These are phyloP conservation scores for Mycena citricolor DNA, from an alignment of 1,284 basidiomycete species.

Conservation along the genomic window DNA sequence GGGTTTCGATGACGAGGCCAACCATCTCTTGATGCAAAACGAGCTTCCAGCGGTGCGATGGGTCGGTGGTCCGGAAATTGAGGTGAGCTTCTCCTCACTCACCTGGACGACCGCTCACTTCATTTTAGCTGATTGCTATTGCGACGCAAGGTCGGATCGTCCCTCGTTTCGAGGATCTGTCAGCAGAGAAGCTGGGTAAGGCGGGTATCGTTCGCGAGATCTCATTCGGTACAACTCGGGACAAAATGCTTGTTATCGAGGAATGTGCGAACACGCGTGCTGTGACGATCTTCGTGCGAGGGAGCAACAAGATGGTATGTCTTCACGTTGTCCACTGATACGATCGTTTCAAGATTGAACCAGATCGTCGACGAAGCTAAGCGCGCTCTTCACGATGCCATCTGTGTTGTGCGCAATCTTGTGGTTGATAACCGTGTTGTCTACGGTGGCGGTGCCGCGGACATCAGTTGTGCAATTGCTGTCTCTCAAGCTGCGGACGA, in stretches of 20 bases:
- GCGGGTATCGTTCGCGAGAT: slow-evolving; percentile 94
- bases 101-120: too few relatives aligned
- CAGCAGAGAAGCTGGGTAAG: slow-evolving; percentile 86
- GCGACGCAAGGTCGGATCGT: slow-evolving; percentile 98
- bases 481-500: slow-evolving; percentile 94
- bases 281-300: slow-evolving; percentile 96
- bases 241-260: slow-evolving; percentile 99
- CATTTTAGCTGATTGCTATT: slow-evolving; percentile 86
- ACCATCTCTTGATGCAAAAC: slow-evolving; percentile 97
- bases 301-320: slow-evolving; percentile 96
- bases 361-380: slow-evolving; percentile 99
- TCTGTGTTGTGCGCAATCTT: slow-evolving; percentile 96
- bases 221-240: slow-evolving; percentile 94
- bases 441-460: slow-evolving; percentile 96
- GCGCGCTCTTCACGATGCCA: slow-evolving; percentile 94
- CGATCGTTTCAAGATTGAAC: too few relatives aligned
- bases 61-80: slow-evolving; percentile 99
- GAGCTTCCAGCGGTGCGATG: slow-evolving; percentile 97
- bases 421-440: slow-evolving; percentile 96
- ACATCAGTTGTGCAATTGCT: slow-evolving; percentile 93
- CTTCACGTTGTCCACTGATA: slow-evolving; percentile 1
- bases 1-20: slow-evolving; percentile 99
- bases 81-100: too few relatives aligned
- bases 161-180: slow-evolving; percentile 95
- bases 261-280: slow-evolving; percentile 97